Evolutionary conservation across 2,329 filamentous ascomycete genomes (phyloP), one percentile per base, ranked within the genome.

Genomic region (Diplocarpon mali): DNA sequence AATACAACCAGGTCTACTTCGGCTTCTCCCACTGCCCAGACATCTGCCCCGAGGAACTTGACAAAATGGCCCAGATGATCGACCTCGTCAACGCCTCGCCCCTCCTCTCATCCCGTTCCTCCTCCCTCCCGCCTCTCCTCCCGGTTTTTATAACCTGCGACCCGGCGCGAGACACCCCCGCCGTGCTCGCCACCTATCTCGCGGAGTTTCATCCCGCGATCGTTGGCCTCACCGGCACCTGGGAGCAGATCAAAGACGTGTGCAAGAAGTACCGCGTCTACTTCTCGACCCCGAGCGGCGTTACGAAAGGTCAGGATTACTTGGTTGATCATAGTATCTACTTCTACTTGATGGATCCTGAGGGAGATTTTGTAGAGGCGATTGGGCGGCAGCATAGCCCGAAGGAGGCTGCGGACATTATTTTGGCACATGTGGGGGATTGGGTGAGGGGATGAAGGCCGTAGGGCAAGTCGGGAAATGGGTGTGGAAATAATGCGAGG

Each of bases 291-390:
- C 92, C 92, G 29, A 72, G 78, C 57, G 76, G 88, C 52, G 85
- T 96, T 45, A 83, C 89, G 71, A 83, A 88, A 1, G 92, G 90
- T 1, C 85, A 95, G 70, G 92, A 98, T 65, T 98, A 98, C 63
- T 67, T 98, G 57, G 92, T 98, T 11, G 92, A 98, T 65, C 92
- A 98, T 69, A 95, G 88, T 65, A 98, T 98, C 57, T 98, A 98
- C 72, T 98, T 98, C 60, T 98, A 98, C 65, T 69, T 98, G 55
- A 98, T 98, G 92, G 92, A 96, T 64, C 92, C 92, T 0, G 89
- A 96, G 57, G 90, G 90, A 15, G 89, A 98, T 64, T 98, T 98
- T 65, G 90, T 98, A 24, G 93, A 98, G 69, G 93, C 89, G 11
- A 80, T 98, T 60, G 92, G 92, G 14, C 74, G 92, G 51, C 92